These are phyloP conservation scores for Hygrophorus pudorinus DNA, from an alignment of 768 basidiomycete species.

Conservation along the genomic window DNA sequence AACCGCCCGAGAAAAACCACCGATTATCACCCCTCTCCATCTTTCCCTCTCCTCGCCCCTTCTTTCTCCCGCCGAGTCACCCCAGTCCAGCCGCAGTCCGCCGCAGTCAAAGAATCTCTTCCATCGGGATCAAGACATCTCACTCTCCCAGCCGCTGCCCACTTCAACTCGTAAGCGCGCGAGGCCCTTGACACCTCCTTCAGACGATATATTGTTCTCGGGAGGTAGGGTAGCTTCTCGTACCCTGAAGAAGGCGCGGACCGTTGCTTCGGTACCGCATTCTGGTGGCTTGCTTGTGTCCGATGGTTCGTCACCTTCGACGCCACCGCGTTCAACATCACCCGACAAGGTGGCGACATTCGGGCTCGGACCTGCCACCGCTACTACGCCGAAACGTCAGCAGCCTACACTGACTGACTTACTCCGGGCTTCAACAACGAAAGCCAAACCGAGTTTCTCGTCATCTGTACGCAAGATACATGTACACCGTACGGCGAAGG, in stretches of 20 bases:
- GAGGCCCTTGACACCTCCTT: constrained; percentile 9
- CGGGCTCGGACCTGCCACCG: constrained; percentile 16
- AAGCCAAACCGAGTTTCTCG: constrained; percentile 14
- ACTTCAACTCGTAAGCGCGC: not conserved
- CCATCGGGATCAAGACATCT: not conserved
- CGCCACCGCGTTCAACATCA: constrained; percentile 10
- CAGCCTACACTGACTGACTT: constrained; percentile 34
- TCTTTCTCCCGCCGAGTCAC: not conserved
- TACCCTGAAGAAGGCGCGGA: constrained; percentile 11
- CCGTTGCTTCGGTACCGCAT: not conserved
- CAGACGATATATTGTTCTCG: constrained; percentile 3
- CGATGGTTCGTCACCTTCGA: not conserved
- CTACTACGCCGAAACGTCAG: constrained; percentile 14
- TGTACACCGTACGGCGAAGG: not conserved
- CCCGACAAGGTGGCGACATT: constrained; percentile 15
- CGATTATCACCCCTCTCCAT: constrained; percentile 5
- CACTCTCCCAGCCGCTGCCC: constrained; percentile 2
- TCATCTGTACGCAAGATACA: constrained; percentile 17
- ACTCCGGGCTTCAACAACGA: constrained; percentile 29
- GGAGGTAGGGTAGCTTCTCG: not conserved
- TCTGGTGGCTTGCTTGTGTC: not conserved
- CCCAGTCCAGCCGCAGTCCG: not conserved
- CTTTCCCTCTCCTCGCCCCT: not conserved
- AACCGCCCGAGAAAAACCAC: not conserved
- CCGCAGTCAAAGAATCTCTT: too few species aligned